These are phyloP conservation scores for Jatropha multifida DNA, from an alignment of 441 rosid genomes.

Conservation along the genomic window DNA sequence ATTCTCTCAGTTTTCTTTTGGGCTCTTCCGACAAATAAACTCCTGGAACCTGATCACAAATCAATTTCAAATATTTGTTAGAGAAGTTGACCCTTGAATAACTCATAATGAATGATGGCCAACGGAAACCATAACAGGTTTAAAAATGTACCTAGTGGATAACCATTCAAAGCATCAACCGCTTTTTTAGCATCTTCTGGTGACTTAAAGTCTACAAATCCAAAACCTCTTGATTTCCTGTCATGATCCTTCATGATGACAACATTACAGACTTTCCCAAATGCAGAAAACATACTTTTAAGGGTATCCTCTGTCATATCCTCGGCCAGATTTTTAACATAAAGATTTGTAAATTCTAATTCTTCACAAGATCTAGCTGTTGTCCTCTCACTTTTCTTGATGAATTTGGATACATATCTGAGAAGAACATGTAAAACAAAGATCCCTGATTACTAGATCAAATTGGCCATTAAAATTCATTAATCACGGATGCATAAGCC, in stretches of 20 bases:
- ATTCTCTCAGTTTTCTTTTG: constrained; percentile 58
- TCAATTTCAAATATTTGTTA: constrained; percentile 5
- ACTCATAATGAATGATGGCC: background rate
- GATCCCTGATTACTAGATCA: background rate
- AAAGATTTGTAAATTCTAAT: constrained; percentile 48
- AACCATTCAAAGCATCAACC: constrained; percentile 47
- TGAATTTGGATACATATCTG: constrained; percentile 64
- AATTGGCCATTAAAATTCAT: background rate
- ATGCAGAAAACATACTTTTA: constrained; percentile 43
- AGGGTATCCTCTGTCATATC: constrained; percentile 48
- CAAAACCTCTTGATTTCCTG: constrained; percentile 68
- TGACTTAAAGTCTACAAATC: constrained; percentile 59
- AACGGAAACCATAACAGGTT: background rate
- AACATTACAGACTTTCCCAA: constrained; percentile 54
- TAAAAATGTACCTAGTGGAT: constrained; percentile 31
- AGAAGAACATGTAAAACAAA: constrained; percentile 18
- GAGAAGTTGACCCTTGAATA: background rate
- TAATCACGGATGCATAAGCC: background rate
- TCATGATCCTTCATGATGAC: constrained; percentile 54
- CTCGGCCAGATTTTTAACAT: constrained; percentile 52
- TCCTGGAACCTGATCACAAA: constrained; percentile 50
- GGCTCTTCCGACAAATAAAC: constrained; percentile 61
- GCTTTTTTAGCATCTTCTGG: constrained; percentile 61
- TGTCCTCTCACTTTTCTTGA: constrained; percentile 50
- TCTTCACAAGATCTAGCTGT: constrained; percentile 25